These are phyloP conservation scores for Yamagishiella unicocca DNA, from an alignment of 139 green algal species.

Conservation along the genomic window DNA sequence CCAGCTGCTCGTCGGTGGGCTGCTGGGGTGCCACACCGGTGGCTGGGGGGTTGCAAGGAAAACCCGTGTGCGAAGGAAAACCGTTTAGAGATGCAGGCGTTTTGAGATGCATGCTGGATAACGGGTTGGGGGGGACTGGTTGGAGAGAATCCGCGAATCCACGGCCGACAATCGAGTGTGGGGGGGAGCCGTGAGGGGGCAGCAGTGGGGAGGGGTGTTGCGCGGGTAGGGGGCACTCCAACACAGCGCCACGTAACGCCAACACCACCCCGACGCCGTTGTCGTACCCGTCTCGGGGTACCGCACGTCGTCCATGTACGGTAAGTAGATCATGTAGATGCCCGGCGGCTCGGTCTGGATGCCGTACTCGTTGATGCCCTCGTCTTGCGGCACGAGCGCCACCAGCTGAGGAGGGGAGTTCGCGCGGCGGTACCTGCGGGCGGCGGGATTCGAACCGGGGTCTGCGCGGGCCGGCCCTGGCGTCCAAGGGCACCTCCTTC, in stretches of 20 bases:
- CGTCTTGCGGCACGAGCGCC: conserved; percentile 70
- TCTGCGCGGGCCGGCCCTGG: no score
- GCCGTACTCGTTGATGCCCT: conserved; percentile 60
- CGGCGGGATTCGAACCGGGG: no score
- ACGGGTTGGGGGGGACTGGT: no score
- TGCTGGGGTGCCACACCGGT: background rate
- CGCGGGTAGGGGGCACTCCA: no score
- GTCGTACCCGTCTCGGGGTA: conserved; percentile 20
- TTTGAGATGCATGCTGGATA: no score
- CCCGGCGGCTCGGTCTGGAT: conserved; percentile 50
- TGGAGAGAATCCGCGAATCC: no score
- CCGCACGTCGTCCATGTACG: conserved; percentile 34
- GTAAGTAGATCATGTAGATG: conserved; percentile 8
- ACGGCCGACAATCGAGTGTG: no score
- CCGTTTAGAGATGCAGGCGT: no score
- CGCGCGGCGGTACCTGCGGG: conserved; percentile 15
- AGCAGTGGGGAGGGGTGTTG: background rate
- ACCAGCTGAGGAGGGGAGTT: conserved; percentile 53
- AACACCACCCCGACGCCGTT: no score
- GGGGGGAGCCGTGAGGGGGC: background rate
- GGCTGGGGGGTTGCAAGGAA: background rate
- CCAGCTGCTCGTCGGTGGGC: conserved; percentile 4
- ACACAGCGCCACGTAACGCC: no score
- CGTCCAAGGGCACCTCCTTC: no score
- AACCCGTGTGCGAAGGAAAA: no score